Conservation (phyloP, 2,329 filamentous ascomycete species). For the Colletotrichum sp. region DNA sequence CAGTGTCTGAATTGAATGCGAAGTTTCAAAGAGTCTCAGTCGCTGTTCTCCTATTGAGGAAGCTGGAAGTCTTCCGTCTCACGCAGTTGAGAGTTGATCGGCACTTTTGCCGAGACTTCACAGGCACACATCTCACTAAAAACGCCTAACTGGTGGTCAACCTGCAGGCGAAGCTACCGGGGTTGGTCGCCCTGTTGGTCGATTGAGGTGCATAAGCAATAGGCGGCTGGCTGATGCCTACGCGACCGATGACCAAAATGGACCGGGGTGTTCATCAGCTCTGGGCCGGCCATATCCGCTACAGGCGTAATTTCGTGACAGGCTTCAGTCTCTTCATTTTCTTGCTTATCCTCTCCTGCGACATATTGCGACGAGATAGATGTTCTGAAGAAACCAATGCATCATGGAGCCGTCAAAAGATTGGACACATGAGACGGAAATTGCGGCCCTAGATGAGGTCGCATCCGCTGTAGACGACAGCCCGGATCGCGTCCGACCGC, state of each 20-base stretch:
- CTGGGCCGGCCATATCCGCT: neutral
- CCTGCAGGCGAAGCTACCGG: neutral
- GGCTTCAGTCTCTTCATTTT: neutral
- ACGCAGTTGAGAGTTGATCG: neutral
- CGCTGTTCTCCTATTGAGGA: neutral
- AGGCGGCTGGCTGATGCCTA: neutral
- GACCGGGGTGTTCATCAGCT: neutral
- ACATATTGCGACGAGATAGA: neutral
- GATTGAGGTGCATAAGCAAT: neutral
- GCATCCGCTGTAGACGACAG: neutral
- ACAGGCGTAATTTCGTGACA: neutral
- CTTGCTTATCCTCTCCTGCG: neutral
- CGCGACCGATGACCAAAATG: neutral
- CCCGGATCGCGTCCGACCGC: neutral
- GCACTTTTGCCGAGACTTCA: neutral
- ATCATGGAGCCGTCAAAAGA: neutral
- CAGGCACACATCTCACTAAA: neutral
- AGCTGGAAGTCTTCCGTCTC: neutral
- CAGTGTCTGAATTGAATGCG: neutral
- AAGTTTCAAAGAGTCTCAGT: neutral
- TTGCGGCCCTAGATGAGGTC: neutral
- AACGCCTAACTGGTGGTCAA: neutral
- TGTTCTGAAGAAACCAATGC: neutral
- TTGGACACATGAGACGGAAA: constrained; percentile 8
- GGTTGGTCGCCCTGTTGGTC: neutral